Evolutionary conservation across 805 yeast genomes (phyloP).

Genomic region (Myxozyma neglecta): DNA sequence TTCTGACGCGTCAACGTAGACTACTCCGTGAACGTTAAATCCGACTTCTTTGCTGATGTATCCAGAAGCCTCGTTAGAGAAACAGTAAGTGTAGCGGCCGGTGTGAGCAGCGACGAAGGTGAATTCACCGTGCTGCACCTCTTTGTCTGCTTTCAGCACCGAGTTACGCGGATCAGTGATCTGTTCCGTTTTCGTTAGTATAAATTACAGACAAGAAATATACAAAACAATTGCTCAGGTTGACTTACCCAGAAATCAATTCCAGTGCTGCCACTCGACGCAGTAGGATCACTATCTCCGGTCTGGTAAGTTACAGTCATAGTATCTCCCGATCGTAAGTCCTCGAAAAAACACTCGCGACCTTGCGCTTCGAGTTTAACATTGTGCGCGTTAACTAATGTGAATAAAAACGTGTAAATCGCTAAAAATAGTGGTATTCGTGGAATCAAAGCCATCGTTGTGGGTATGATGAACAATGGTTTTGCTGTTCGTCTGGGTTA

Average conservation of each 20-base stretch:
- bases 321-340: slow-evolving; percentile 78
- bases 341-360: slow-evolving; percentile 73
- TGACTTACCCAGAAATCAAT: slow-evolving; percentile 34
- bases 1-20: slow-evolving; percentile 66
- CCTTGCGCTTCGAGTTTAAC: slow-evolving; percentile 31
- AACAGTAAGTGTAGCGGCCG: slow-evolving; percentile 87
- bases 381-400: slow-evolving; percentile 28
- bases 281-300: slow-evolving; percentile 69
- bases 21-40: slow-evolving; percentile 90
- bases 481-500: background rate
- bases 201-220: background rate
- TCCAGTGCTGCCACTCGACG: slow-evolving; percentile 27
- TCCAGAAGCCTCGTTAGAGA: slow-evolving; percentile 78
- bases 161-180: slow-evolving; percentile 52
- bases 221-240: background rate
- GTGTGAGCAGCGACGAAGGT: slow-evolving; percentile 59
- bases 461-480: background rate
- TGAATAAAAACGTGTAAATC: background rate
- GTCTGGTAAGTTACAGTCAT: slow-evolving; percentile 88
- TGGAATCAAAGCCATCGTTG: background rate
- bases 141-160: slow-evolving; percentile 51
- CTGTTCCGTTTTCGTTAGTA: slow-evolving; percentile 37
- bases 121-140: slow-evolving; percentile 77
- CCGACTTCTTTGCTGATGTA: slow-evolving; percentile 84
- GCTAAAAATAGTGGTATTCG: background rate